A percentile compares a stretch with the other conserved stretches of the same genome.
These are phyloP conservation scores for Melaleuca quinquenervia DNA, from an alignment of 345 rosid species.

Conservation along the genomic window DNA sequence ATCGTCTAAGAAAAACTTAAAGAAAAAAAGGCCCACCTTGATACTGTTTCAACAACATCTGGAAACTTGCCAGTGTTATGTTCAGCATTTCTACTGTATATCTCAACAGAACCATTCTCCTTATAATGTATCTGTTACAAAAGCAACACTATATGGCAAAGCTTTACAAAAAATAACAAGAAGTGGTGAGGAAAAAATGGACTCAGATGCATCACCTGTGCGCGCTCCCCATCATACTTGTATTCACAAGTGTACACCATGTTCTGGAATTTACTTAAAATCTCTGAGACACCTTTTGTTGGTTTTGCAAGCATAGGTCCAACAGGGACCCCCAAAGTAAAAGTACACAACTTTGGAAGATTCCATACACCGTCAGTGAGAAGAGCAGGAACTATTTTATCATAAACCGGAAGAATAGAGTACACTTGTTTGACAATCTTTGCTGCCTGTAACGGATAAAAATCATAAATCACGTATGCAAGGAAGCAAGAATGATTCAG, in stretches of 20 bases:
- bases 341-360: constrained; percentile 60
- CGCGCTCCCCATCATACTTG: constrained; percentile 97
- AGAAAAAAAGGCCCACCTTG: constrained; percentile 37
- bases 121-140: constrained; percentile 58
- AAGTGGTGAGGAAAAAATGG: not conserved
- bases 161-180: not conserved
- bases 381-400: constrained; percentile 76
- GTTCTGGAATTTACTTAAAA: constrained; percentile 75
- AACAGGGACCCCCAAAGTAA: constrained; percentile 75
- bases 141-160: not conserved
- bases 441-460: constrained; percentile 48
- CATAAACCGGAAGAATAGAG: constrained; percentile 90
- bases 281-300: constrained; percentile 75
- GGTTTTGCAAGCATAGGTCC: constrained; percentile 98
- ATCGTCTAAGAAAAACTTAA: not conserved
- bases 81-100: constrained; percentile 94
- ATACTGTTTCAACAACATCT: constrained; percentile 61
- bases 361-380: constrained; percentile 74
- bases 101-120: constrained; percentile 87
- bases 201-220: constrained; percentile 50
- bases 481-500: not conserved
- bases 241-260: constrained; percentile 74
- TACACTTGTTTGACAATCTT: constrained; percentile 83
- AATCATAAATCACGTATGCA: not conserved
- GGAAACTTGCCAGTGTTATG: constrained; percentile 86